Conservation (phyloP, 192 early-diverging fungal species). For the Podila epicladia region DNA sequence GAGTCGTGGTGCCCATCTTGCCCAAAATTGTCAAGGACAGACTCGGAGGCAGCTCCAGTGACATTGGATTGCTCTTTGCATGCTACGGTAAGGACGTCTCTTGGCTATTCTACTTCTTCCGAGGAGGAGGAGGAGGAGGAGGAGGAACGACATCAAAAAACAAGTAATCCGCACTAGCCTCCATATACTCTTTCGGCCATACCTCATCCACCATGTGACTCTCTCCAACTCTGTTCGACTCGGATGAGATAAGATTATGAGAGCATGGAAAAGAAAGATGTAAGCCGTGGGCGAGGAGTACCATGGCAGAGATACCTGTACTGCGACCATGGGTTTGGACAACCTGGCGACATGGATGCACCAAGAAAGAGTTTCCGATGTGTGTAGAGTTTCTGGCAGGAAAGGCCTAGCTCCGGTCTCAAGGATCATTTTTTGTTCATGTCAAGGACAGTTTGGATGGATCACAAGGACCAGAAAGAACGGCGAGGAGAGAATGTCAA, state of each 20-base stretch:
- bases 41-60: conserved; percentile 61
- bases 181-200: no score
- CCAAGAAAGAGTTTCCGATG: no score
- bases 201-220: neutral
- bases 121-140: neutral
- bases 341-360: no score
- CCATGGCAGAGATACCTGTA: neutral
- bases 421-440: no score
- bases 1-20: conserved; percentile 75
- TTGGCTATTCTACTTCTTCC: neutral
- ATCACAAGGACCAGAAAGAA: no score
- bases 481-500: no score
- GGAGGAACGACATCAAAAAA: neutral
- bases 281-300: neutral
- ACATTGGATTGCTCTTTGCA: conserved; percentile 77
- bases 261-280: neutral
- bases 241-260: neutral
- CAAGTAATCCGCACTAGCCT: no score
- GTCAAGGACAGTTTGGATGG: no score
- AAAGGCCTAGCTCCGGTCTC: no score
- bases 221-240: neutral
- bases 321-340: no score
- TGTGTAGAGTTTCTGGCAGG: no score
- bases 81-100: conserved; percentile 63
- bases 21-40: conserved; percentile 72